Evolutionary conservation across 768 basidiomycete genomes (phyloP), one percentile per base, ranked within the genome.

Genomic region (Mycena olivaceomarginata): DNA sequence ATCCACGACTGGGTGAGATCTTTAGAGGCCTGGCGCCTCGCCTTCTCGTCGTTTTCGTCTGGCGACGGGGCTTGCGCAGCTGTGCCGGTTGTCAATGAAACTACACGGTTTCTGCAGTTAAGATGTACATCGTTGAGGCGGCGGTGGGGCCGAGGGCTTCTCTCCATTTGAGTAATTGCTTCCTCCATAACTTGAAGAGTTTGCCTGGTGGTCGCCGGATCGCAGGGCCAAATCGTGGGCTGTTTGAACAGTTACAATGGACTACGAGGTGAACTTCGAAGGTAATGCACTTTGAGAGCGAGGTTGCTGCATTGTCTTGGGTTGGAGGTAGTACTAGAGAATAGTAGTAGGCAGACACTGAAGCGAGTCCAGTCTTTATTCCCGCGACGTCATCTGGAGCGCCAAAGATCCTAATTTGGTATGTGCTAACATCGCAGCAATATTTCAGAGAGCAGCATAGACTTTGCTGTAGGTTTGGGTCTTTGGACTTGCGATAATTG

Each of bases 1-100:
- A 91, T 89, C 92, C 92, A 93, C 5, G 91, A 90, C 78, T 89
- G 88, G n/a, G 91, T 86, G 4, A 93, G 86, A 56, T 91, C 89
- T 65, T 83, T 87, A 85, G 89, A 85, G 4, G 89, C 91, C 66
- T 87, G 86, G 77, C 84, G 85, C 51, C 86, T 84, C 15, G 86
- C 87, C 72, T 87, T 82, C 10, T 89, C 89, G 72, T 93, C 92
- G 37, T 81, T 83, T 10, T 85, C 78, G 77, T 93, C 85, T 77
- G 92, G 91, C 1, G 57, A 40, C 20, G 31, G 31, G 31, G 46
- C 56, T 56, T 79, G 78, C 16, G 76, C 62, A 64, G n/a, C 76
- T 76, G 6, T 22, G 11, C 31, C 31, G 18, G 15, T 45, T 31
- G 15, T 76, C 22, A 70, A 45, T 11, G 39, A 20, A 62, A 15